A percentile compares a stretch with the other conserved stretches of the same genome.
Evolutionary conservation across 1,284 basidiomycete genomes (phyloP).

Genomic region (Irpex sp.): DNA sequence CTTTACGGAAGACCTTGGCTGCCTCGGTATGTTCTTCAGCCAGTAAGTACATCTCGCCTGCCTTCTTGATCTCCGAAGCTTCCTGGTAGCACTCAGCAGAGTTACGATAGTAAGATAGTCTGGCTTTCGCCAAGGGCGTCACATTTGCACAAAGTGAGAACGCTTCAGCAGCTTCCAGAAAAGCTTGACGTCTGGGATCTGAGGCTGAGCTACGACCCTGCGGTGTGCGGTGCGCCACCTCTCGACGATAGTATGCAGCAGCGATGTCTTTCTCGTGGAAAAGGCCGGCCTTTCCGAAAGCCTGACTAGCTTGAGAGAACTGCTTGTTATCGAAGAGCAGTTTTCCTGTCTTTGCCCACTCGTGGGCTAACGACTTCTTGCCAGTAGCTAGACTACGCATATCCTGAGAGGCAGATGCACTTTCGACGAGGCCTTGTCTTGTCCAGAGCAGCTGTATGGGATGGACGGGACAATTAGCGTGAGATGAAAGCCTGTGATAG

Average conservation of each 20-base stretch:
- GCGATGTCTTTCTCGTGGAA: constrained; percentile 43
- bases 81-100: constrained; percentile 52
- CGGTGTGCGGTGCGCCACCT: constrained; percentile 29
- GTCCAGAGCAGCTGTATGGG: too few relatives aligned
- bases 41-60: constrained; percentile 41
- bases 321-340: constrained; percentile 51
- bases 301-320: constrained; percentile 58
- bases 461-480: too few relatives aligned
- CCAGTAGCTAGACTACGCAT: neutral
- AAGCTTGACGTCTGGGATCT: neutral
- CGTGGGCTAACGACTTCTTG: constrained; percentile 28
- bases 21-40: constrained; percentile 44
- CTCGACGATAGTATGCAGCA: constrained; percentile 40
- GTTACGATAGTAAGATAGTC: constrained; percentile 39
- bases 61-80: constrained; percentile 36
- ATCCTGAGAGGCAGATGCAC: too few relatives aligned
- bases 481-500: too few relatives aligned
- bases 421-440: too few relatives aligned
- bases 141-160: constrained; percentile 41
- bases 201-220: neutral
- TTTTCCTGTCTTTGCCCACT: constrained; percentile 55
- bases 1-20: constrained; percentile 44
- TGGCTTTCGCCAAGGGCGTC: constrained; percentile 26
- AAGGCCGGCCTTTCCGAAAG: constrained; percentile 51
- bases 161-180: constrained; percentile 39